A percentile compares a stretch with the other conserved stretches of the same genome.
phyloP scores from a whole-genome alignment of 352 stramenopile genomes.

The Phytophthora syringae region DNA sequence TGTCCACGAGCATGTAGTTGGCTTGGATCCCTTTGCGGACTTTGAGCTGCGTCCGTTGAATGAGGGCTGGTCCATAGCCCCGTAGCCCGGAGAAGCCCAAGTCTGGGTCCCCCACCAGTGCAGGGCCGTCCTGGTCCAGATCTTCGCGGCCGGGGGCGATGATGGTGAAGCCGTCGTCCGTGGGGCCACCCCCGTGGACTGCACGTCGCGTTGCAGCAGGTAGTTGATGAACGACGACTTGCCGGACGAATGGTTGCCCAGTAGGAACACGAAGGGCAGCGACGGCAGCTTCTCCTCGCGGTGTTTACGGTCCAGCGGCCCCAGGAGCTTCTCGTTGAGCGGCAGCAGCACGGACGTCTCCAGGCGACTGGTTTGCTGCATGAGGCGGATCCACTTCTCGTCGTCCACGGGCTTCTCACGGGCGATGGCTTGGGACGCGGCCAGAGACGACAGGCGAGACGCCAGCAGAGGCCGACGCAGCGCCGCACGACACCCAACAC shows the following conservation, averaged over 20 bases:
- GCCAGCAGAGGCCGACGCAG: constrained; percentile 12
- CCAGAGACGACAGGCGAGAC: constrained; percentile 31
- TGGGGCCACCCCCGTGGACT: constrained; percentile 99
- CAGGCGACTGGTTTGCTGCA: constrained; percentile 81
- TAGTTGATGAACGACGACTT: constrained; percentile 99
- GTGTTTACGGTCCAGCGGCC: constrained; percentile 89
- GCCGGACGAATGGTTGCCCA: constrained; percentile 99
- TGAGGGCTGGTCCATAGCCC: constrained; percentile 96
- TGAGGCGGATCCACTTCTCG: constrained; percentile 86
- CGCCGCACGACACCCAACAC: constrained; percentile 9
- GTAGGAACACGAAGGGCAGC: constrained; percentile 98
- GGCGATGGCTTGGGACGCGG: constrained; percentile 28
- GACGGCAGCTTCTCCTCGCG: constrained; percentile 92
- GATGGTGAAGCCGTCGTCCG: constrained; percentile 99
- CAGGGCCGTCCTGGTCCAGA: constrained; percentile 96
- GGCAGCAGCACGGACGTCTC: constrained; percentile 78
- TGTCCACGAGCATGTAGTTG: constrained; percentile 99
- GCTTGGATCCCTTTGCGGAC: constrained; percentile 93
- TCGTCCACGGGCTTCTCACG: constrained; percentile 39
- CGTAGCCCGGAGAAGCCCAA: constrained; percentile 97
- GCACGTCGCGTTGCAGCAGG: constrained; percentile 94
- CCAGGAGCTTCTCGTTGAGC: constrained; percentile 86
- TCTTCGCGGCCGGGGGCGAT: constrained; percentile 97
- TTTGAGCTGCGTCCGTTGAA: constrained; percentile 99
- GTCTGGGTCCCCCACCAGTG: constrained; percentile 96